Evolutionary conservation across 1,139 yeast genomes (phyloP).

Genomic region (Kurtzmaniella quercitrusa): DNA sequence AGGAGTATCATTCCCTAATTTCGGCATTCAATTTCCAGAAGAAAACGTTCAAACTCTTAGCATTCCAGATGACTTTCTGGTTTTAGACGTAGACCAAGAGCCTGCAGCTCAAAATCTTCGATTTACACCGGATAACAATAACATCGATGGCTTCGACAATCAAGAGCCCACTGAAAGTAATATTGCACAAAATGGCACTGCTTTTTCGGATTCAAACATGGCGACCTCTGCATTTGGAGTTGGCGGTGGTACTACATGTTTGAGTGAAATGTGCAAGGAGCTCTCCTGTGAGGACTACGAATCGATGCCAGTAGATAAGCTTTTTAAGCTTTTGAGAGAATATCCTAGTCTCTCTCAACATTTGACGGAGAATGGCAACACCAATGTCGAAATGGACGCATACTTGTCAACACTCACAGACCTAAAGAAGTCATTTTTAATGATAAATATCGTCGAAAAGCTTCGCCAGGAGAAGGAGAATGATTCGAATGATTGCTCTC

Average conservation of each 20-base stretch:
- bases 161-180: too few relatives aligned
- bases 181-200: too few relatives aligned
- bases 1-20: not conserved
- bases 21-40: not conserved
- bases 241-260: slow-evolving; percentile 1
- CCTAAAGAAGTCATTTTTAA: slow-evolving; percentile 34
- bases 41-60: not conserved
- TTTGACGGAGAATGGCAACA: not conserved
- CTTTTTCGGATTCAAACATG: slow-evolving; percentile 2
- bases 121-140: slow-evolving; percentile 1
- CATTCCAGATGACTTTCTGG: not conserved
- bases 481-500: slow-evolving; percentile 33
- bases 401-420: slow-evolving; percentile 20
- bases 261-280: slow-evolving; percentile 11
- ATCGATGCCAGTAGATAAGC: slow-evolving; percentile 32
- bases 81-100: slow-evolving; percentile 1
- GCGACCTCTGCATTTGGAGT: slow-evolving; percentile 4
- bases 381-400: not conserved
- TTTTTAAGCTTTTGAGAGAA: slow-evolving; percentile 30
- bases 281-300: slow-evolving; percentile 41
- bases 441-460: slow-evolving; percentile 34
- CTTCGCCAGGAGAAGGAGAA: slow-evolving; percentile 35
- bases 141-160: not conserved
- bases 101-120: slow-evolving; percentile 1
- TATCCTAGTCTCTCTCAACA: slow-evolving; percentile 4